Base-by-base conservation (phyloP, 768 basidiomycete genomes). In the Trametes gibbosa region DNA sequence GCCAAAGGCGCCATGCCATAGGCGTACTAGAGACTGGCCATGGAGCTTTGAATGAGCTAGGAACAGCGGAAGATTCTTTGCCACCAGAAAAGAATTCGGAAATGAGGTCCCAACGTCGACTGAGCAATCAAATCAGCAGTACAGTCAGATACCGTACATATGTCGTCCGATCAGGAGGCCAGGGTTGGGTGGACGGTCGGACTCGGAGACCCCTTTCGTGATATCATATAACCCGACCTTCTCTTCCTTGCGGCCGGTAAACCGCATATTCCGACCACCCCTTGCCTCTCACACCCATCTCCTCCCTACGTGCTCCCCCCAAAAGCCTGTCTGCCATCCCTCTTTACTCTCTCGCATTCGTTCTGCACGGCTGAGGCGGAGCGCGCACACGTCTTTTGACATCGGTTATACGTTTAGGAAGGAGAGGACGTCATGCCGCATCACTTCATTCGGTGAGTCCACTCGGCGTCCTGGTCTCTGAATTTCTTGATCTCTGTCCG, bases 361-460 rank as follows among this genome's bases (percentile, higher is more conserved):
- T 25, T 35, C 32, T 32, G 3, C 35, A 29, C 37, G 17, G 25
- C 51, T n/a, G 51, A 46, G 43, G 24, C 53, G 39, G n/a, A 59
- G 34, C 49, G 48, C 48, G 23, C 43, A 34, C 32, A n/a, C 13
- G 29, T 13, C 43, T 29, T 39, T 43, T 19, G 58, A 59, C 35
- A 23, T 19, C 35, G 48, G 21, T 40, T 35, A 49, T 43, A 42
- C 25, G 37, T 37, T 48, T n/a, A 51, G 35, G 13, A 25, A 51
- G 35, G n/a, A 24, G 41, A 39, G 45, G 25, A 39, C 54, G 35
- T 49, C 53, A 62, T 62, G 58, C 35, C 53, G 29, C 57, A 46
- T 25, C 50, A 58, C 40, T 21, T 53, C 43, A 54, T 58, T 46
- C 58, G 57, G 61, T 63, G 47, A 50, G 61, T 63, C 19, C 32